Evolutionary conservation across 2,329 filamentous ascomycete genomes (phyloP), one percentile per base, ranked within the genome.

Genomic region (Xylaria sp.): DNA sequence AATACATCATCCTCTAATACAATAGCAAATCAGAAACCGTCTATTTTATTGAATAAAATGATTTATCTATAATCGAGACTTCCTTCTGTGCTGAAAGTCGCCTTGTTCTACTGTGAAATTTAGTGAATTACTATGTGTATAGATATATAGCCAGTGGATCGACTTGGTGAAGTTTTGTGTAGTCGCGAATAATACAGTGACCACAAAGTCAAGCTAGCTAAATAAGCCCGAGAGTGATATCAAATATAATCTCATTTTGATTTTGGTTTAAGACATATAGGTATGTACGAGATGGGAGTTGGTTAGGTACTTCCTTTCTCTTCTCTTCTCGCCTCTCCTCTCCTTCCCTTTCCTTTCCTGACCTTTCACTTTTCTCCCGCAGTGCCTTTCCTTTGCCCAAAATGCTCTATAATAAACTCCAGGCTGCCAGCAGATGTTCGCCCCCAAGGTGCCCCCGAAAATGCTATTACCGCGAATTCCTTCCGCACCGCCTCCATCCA

Each of bases 271-370:
- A 36, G 18, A 7, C 20, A n/a, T 28, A 23, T 48, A 58, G 20
- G 23, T 61, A 58, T 68, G 46, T 65, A 67, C 41, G 45, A 60
- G 60, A 59, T 60, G 20, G 20, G 59, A 60, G 63, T 56, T 28
- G 15, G 23, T 46, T 46, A 13, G 60, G 39, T 60, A 23, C 30
- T 50, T 45, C 23, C 25, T 43, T 45, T 18, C 23, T 20, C 23
- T 43, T 32, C 36, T 28, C 30, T 23, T 20, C 30, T 34, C n/a
- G 18, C 30, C 50, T 46, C n/a, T 28, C 32, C 45, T 45, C n/a
- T 43, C 30, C 18, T 32, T 28, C 36, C 45, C 58, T 12, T 20
- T 20, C 23, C 45, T 15, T 50, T 45, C 57, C 45, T 28, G 15
- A 45, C 20, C 50, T 18, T 32, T 39, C n/a, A 7, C 50, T 34